Evolutionary conservation across 1,284 basidiomycete species (phyloP).

Genomic region (Kwoniella shivajii): DNA sequence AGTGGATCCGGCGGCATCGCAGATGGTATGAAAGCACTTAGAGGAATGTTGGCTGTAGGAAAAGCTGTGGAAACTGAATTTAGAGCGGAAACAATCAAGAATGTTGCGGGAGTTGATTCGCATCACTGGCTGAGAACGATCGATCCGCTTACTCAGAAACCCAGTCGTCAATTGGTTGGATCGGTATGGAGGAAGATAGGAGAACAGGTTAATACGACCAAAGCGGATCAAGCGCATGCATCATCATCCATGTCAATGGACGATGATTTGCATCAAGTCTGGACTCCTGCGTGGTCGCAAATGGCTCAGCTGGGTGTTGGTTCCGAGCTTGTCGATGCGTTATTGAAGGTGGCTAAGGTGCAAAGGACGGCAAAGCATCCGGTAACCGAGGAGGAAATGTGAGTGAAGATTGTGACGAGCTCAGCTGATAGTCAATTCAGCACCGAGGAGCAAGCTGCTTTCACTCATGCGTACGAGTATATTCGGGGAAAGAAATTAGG

Average conservation of each 20-base stretch:
- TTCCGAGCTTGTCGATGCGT: conserved; percentile 75
- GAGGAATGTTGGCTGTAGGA: conserved; percentile 80
- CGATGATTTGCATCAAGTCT: conserved; percentile 61
- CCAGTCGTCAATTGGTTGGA: conserved; percentile 27
- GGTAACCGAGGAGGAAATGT: conserved; percentile 63
- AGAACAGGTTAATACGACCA: conserved; percentile 59
- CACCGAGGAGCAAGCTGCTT: conserved; percentile 83
- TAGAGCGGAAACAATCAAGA: conserved; percentile 76
- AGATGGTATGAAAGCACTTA: conserved; percentile 88
- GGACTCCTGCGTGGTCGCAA: conserved; percentile 81
- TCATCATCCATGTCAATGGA: not conserved
- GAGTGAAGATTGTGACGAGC: conserved; percentile 5
- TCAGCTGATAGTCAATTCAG: conserved; percentile 51
- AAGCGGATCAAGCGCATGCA: conserved; percentile 32
- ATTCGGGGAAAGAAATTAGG: conserved; percentile 88
- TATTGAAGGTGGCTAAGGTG: conserved; percentile 85
- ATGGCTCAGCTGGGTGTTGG: conserved; percentile 75
- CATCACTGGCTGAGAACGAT: conserved; percentile 38
- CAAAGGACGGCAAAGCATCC: conserved; percentile 64
- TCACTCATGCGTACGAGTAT: conserved; percentile 92
- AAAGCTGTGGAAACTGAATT: conserved; percentile 86
- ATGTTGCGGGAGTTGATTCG: conserved; percentile 53
- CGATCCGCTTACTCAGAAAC: conserved; percentile 41
- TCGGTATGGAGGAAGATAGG: conserved; percentile 47
- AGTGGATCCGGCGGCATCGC: conserved; percentile 73